phyloP scores from a whole-genome alignment of 306 rosid genomes.

The Cucumis cinereus region DNA sequence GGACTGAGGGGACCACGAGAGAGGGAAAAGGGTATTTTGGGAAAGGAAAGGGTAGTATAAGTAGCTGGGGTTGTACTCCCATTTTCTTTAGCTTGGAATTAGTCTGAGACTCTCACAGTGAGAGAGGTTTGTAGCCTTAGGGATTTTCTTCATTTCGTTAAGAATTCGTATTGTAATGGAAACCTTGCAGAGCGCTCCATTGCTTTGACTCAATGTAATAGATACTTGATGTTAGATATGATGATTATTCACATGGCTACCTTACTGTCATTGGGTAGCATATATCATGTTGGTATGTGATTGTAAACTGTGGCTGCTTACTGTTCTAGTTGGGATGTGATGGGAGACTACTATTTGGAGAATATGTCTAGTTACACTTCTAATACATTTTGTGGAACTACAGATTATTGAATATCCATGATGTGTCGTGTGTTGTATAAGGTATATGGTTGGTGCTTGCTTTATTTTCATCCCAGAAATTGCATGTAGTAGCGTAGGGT shows the following conservation, averaged over 20 bases:
- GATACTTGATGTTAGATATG: not conserved
- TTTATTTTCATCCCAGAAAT: not conserved
- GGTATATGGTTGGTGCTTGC: not conserved
- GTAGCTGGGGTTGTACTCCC: no score
- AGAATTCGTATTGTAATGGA: no score
- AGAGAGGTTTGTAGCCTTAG: no score
- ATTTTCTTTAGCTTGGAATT: no score
- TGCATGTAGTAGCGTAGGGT: not conserved
- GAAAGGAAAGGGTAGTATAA: no score
- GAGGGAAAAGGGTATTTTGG: no score
- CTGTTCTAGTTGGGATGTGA: not conserved
- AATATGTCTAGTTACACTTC: not conserved
- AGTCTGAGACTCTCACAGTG: no score
- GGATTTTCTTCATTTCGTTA: no score
- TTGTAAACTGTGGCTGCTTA: not conserved
- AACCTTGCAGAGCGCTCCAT: not conserved
- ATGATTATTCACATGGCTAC: not conserved
- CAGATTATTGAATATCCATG: not conserved
- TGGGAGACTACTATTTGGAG: not conserved
- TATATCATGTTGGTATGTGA: not conserved
- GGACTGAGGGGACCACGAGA: no score
- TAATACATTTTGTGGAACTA: not conserved
- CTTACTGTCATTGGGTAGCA: not conserved
- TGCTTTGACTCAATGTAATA: not conserved
- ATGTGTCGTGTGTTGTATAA: not conserved